Base-by-base conservation (phyloP, 805 yeast genomes). In the Cyberlindnera misumaiensis region DNA sequence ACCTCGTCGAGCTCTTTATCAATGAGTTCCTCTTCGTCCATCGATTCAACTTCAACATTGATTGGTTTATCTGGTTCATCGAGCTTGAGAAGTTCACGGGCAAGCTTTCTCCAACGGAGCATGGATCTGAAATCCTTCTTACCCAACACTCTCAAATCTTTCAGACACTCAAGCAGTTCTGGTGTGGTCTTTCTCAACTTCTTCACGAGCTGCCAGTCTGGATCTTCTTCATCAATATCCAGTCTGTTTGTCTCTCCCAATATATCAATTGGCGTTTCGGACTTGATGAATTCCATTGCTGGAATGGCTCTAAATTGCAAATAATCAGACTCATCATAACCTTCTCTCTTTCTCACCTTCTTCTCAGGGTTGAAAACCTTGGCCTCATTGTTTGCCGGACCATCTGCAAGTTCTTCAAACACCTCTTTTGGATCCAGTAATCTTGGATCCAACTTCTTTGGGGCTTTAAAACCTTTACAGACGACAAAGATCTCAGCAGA, bases 401-500 rank as follows among this genome's bases (percentile, higher is more conserved):
- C 80, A 38, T 73, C 85, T 13, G 79, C 80, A 41, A 93, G 65
- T 60, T 93, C 98, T 64, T 90, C 97, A 56, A 93, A 93, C 15
- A 93, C 97, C 56, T 84, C 88, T 56, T 75, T 84, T 12, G 97
- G 85, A 59, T 93, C 98, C 44, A 93, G 68, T 40, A 93, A 68
- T 54, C 95, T 76, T 35, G 97, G 96, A 64, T 93, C 99, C 45
- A 93, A 62, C 59, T 83, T 87, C 60, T 89, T 86, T 35, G 99
- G 98, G 11, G 97, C 96, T 61, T 89, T 90, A 68, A 84, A 93
- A 11, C 94, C 94, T 60, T 80, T 80, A 65, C 99, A 93, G 28
- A 89, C 97, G 34, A 93, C 98, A 58, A 93, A 93, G 55, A 93
- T 93, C 70, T 93, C 99, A 3, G 99, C 99, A 58, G 97, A 90